These are phyloP conservation scores for Cubamyces sp. DNA, from an alignment of 768 basidiomycete genomes.

Conservation along the genomic window DNA sequence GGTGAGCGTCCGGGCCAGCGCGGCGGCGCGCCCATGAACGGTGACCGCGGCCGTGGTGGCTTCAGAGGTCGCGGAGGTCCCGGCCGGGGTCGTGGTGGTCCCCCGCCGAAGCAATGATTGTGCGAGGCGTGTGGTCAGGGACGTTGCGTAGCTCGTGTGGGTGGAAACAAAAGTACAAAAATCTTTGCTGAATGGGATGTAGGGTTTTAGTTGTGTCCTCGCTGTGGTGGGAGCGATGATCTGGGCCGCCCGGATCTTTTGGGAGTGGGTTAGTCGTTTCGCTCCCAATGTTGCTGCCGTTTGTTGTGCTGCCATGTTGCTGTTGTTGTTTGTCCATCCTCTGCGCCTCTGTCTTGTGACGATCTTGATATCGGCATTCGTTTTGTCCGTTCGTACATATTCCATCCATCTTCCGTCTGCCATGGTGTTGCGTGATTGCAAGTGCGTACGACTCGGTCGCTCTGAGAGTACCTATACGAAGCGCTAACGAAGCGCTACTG, in stretches of 20 bases:
- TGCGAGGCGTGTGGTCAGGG: background rate
- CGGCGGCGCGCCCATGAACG: conserved; percentile 57
- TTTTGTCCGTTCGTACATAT: conserved; percentile 6
- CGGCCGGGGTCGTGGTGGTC: conserved; percentile 46
- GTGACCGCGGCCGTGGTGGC: conserved; percentile 55
- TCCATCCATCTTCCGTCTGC: too few species aligned
- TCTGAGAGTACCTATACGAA: too few species aligned
- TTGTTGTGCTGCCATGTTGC: background rate
- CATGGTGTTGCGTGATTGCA: too few species aligned
- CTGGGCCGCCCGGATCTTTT: too few species aligned
- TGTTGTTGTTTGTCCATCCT: conserved; percentile 10
- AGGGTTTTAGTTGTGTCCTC: too few species aligned
- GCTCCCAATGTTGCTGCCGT: background rate
- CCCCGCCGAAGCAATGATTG: conserved; percentile 31
- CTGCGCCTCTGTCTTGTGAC: conserved; percentile 9
- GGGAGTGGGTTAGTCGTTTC: too few species aligned
- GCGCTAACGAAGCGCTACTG: too few species aligned
- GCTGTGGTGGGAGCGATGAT: too few species aligned
- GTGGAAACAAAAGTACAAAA: conserved; percentile 21
- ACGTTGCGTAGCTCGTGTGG: background rate
- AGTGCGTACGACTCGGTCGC: too few species aligned
- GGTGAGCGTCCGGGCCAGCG: conserved; percentile 76
- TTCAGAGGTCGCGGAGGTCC: conserved; percentile 52
- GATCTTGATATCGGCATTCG: conserved; percentile 14
- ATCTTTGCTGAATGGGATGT: conserved; percentile 16